Conservation (phyloP, 2,329 filamentous ascomycete genomes). For the Coniochaeta pulveracea region DNA sequence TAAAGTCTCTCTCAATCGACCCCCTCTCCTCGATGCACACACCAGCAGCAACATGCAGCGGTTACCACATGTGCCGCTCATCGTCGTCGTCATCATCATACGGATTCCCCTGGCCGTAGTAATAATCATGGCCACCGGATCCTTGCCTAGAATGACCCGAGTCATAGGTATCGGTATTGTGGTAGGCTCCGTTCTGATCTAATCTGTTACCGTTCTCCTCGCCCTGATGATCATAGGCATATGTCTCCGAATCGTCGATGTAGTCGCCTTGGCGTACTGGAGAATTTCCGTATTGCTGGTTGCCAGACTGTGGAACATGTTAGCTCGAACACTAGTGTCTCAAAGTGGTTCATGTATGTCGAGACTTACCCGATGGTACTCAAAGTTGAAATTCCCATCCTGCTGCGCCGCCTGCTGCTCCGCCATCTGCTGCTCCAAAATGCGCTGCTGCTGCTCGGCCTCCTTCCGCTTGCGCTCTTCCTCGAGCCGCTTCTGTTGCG, state of each 20-base stretch:
- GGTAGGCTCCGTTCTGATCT: slow-evolving; percentile 8
- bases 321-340: no score
- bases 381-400: slow-evolving; percentile 20
- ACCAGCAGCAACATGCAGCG: no score
- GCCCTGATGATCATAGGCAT: slow-evolving; percentile 20
- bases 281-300: slow-evolving; percentile 19
- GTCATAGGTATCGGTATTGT: slow-evolving; percentile 5
- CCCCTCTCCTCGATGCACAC: no score
- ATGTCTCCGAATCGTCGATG: slow-evolving; percentile 21
- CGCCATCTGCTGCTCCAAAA: slow-evolving; percentile 16
- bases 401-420: slow-evolving; percentile 13
- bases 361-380: slow-evolving; percentile 22
- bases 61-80: slow-evolving; percentile 6
- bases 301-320: slow-evolving; percentile 16
- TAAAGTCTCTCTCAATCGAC: no score
- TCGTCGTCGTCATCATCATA: slow-evolving; percentile 5
- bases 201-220: slow-evolving; percentile 5
- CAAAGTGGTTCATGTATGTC: background rate
- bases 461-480: slow-evolving; percentile 35
- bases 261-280: slow-evolving; percentile 15
- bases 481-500: slow-evolving; percentile 34
- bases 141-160: slow-evolving; percentile 1
- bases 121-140: slow-evolving; percentile 10
- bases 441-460: slow-evolving; percentile 26
- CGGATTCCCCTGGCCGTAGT: slow-evolving; percentile 6